phyloP scores from a whole-genome alignment of 176 grass and related monocot genomes.

The Bothriochloa decipiens region DNA sequence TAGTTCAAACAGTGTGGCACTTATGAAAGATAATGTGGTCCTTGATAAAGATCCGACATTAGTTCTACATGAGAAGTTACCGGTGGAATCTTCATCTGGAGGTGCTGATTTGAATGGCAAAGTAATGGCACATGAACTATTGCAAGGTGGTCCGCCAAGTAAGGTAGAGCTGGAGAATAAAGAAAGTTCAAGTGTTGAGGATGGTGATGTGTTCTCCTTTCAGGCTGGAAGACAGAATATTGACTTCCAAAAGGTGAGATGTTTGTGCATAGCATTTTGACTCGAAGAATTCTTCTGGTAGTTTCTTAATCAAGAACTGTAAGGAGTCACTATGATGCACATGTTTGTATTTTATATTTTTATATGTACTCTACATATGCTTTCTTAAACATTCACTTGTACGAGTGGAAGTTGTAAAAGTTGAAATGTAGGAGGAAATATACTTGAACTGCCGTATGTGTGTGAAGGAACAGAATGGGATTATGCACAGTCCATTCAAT shows the following conservation, averaged over 20 bases:
- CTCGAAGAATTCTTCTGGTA: background rate
- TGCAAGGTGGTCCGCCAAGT: slow-evolving; percentile 41
- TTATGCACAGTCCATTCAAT: background rate
- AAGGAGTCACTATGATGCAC: background rate
- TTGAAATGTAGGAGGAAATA: background rate
- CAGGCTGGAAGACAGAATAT: slow-evolving; percentile 62
- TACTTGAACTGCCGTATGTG: background rate
- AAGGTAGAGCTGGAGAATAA: slow-evolving; percentile 53
- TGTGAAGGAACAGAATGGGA: slow-evolving; percentile 18
- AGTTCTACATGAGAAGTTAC: slow-evolving; percentile 75
- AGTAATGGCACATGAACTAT: slow-evolving; percentile 43
- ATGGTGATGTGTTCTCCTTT: slow-evolving; percentile 85
- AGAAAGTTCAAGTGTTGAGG: slow-evolving; percentile 54
- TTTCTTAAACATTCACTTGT: background rate
- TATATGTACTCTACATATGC: background rate
- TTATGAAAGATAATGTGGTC: slow-evolving; percentile 53
- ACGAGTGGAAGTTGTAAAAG: background rate
- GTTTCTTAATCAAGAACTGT: slow-evolving; percentile 8
- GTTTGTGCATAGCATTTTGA: slow-evolving; percentile 26
- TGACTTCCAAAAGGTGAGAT: slow-evolving; percentile 62
- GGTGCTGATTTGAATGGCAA: slow-evolving; percentile 48
- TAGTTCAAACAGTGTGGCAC: slow-evolving; percentile 51
- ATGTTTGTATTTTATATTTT: background rate
- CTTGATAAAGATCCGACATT: slow-evolving; percentile 78
- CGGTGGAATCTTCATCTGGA: slow-evolving; percentile 46